Conservation (phyloP, 139 green algal species). For the Asterochloris sp. region DNA sequence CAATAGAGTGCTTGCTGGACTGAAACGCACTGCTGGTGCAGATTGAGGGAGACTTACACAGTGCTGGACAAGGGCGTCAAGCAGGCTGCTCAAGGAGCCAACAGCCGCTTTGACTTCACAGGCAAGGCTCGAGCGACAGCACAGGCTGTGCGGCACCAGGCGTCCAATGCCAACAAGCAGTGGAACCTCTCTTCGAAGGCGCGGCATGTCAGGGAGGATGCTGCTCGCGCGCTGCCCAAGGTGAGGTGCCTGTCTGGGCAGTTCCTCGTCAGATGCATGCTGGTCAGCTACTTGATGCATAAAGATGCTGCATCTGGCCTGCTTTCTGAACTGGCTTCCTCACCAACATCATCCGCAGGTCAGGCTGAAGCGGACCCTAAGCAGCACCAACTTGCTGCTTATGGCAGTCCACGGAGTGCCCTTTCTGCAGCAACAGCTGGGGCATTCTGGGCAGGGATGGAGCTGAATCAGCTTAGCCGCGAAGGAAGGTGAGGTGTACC, state of each 20-base stretch:
- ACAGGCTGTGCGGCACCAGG: neutral
- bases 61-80: neutral
- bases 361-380: too few species aligned
- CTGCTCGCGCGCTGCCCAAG: neutral
- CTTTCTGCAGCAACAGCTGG: too few species aligned
- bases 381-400: too few species aligned
- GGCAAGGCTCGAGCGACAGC: slow-evolving; percentile 12
- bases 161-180: neutral
- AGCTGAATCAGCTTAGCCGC: too few species aligned
- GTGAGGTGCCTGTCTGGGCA: neutral
- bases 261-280: neutral
- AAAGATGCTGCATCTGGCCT: neutral
- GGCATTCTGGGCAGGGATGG: too few species aligned
- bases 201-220: neutral
- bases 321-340: too few species aligned
- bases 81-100: neutral
- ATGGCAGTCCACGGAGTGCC: too few species aligned
- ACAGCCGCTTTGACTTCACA: neutral
- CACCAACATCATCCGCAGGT: too few species aligned
- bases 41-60: too few species aligned
- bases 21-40: too few species aligned
- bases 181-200: neutral
- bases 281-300: neutral
- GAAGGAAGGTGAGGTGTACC: too few species aligned
- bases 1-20: too few species aligned